Base-by-base conservation (phyloP, 306 rosid genomes). In the Oemleria cerasiformis region DNA sequence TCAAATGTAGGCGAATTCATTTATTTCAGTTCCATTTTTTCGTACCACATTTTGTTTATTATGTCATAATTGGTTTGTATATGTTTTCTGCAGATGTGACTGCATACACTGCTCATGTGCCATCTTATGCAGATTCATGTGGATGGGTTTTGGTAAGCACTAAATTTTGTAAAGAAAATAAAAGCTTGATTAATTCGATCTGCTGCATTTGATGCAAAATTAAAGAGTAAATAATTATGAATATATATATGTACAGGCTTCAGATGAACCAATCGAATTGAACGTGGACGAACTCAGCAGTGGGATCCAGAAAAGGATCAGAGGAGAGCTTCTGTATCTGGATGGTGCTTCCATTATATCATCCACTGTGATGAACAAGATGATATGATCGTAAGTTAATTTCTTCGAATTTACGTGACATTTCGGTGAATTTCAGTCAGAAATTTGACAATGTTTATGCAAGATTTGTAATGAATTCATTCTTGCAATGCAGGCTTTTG, bases 111-210 rank as follows among this genome's bases (percentile, higher is more conserved):
- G 79, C 85, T 68, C 78, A 81, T 67, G 65, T 80, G 59, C 81
- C 84, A 7, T 81, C 84, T 25, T 81, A 72, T 57, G 81, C 85
- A 25, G 81, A 81, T 57, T 76, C 85, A 2, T 30, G 67, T 17
- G 85, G 82, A 68, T 77, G 79, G 85, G 79, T 81, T 64, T 13
- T 77, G 82, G 85, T 77, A 73, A 63, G 79, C 62, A 41, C 23
- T 5, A 34, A n/a, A n/a, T n/a, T n/a, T n/a, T n/a, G n/a, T n/a
- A n/a, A n/a, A n/a, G n/a, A n/a, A n/a, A n/a, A n/a, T n/a, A n/a
- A n/a, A n/a, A n/a, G n/a, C n/a, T n/a, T n/a, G n/a, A n/a, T n/a
- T n/a, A n/a, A n/a, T n/a, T n/a, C n/a, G n/a, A n/a, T 47, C 20
- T 48, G 44, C 48, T 47, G 34, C 25, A 30, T 48, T 34, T 43